These are phyloP conservation scores for Penicillium sp. DNA, from an alignment of 2,329 filamentous ascomycete species.

Conservation along the genomic window DNA sequence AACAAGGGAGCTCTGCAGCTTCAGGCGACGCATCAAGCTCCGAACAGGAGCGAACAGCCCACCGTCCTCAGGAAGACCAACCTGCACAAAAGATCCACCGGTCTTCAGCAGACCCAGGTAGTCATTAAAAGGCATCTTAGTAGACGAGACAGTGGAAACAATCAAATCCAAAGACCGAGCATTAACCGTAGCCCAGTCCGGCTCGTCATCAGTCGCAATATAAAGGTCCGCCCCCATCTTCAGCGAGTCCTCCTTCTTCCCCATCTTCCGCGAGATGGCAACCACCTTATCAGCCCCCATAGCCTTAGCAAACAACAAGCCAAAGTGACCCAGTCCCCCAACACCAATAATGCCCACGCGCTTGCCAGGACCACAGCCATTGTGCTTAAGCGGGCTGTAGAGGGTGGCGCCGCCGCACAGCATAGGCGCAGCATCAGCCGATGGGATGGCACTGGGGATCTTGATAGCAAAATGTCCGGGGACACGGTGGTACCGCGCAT, in stretches of 20 bases:
- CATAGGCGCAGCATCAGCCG: slow-evolving; percentile 63
- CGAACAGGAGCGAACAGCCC: slow-evolving; percentile 54
- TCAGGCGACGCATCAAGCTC: slow-evolving; percentile 54
- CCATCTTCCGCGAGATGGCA: slow-evolving; percentile 52
- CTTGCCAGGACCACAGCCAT: slow-evolving; percentile 68
- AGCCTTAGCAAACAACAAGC: slow-evolving; percentile 67
- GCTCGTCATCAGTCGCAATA: slow-evolving; percentile 56
- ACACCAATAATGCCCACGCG: slow-evolving; percentile 69
- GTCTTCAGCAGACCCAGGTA: slow-evolving; percentile 60
- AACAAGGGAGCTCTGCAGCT: slow-evolving; percentile 48
- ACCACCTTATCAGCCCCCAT: slow-evolving; percentile 64
- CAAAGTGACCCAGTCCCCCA: slow-evolving; percentile 73
- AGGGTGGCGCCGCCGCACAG: slow-evolving; percentile 76
- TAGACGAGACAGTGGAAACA: slow-evolving; percentile 54
- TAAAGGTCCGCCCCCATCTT: slow-evolving; percentile 56
- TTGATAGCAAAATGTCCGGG: slow-evolving; percentile 58
- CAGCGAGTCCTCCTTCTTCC: slow-evolving; percentile 52
- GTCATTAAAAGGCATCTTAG: slow-evolving; percentile 61
- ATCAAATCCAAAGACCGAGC: slow-evolving; percentile 53
- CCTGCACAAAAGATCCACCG: slow-evolving; percentile 61
- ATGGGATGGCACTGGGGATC: slow-evolving; percentile 52
- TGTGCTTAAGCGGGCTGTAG: slow-evolving; percentile 66
- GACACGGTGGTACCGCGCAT: slow-evolving; percentile 55
- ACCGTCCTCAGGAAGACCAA: slow-evolving; percentile 63
- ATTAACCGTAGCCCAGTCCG: slow-evolving; percentile 52